Base-by-base conservation (phyloP, 1,139 yeast genomes). In the Candida sanyaensis region DNA sequence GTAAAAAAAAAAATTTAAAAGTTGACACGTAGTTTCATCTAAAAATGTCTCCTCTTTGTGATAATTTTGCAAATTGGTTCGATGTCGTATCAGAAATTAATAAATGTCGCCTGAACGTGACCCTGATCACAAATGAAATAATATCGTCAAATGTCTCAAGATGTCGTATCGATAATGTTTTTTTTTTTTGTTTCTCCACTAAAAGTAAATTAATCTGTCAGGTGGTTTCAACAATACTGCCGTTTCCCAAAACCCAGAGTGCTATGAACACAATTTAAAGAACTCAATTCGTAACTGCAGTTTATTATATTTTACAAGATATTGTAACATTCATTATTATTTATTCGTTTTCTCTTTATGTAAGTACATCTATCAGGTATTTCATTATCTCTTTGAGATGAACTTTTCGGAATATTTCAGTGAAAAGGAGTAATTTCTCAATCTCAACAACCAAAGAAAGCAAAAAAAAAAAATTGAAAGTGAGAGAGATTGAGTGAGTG, bases 1-100 rank as follows among this genome's bases (percentile, higher is more conserved):
- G 41, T 26, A 43, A 43, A 26, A 27, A 42, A 26, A 26, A 37
- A n/a, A 41, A 26, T 12, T 5, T 23, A 34, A 34, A 36, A 36
- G 39, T 36, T 24, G 39, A 36, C 39, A 36, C 39, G 39, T 36
- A 36, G 39, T 36, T 36, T 36, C 27, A 24, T 10, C 6, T 24
- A 36, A n/a, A n/a, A 12, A 32, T 32, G 36, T 32, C 36, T 17
- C 21, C 21, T 9, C 6, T 33, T 33, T 23, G 9, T 6, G 28
- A 26, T 26, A 26, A 26, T 26, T 24, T 24, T 2, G 3, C 21
- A 17, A 26, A 26, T 26, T 11, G 38, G 11, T 6, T 28, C 28
- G 17, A 24, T 36, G 39, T 24, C 30, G 39, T 6, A 24, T 10
- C 9, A 3, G 6, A 8, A 8, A 36, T n/a, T 17, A 17, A 21